Conservation (phyloP, 1,139 yeast genomes). For the Protomyces macrosporus region DNA sequence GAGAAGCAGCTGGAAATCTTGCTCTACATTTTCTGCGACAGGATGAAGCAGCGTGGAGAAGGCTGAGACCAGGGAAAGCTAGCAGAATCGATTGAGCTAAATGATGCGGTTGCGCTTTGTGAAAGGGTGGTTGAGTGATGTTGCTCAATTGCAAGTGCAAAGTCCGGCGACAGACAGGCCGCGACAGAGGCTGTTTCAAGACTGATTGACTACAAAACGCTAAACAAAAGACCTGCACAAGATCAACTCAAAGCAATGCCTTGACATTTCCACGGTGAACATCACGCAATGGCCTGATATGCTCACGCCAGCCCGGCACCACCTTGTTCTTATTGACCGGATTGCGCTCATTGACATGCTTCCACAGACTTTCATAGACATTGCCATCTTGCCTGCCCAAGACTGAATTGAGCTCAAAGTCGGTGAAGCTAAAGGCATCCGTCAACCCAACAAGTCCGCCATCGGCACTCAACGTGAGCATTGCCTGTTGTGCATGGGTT, state of each 20-base stretch:
- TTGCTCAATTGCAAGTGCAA: too few species aligned
- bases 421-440: conserved; percentile 85
- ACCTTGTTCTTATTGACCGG: conserved; percentile 9
- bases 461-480: not conserved
- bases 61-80: too few species aligned
- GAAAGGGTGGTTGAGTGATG: too few species aligned
- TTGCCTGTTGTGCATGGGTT: not conserved
- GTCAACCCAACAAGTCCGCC: conserved; percentile 60
- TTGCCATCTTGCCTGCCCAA: conserved; percentile 82
- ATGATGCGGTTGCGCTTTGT: too few species aligned
- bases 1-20: too few species aligned
- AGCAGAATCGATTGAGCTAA: too few species aligned
- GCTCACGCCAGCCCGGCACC: conserved; percentile 3
- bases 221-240: not conserved
- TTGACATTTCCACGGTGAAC: not conserved
- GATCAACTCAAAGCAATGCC: not conserved
- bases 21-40: too few species aligned
- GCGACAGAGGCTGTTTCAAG: too few species aligned
- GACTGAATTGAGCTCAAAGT: conserved; percentile 77
- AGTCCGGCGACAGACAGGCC: too few species aligned
- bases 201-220: not conserved
- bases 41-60: too few species aligned
- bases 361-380: conserved; percentile 56
- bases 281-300: conserved; percentile 15
- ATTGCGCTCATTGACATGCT: conserved; percentile 10